Evolutionary conservation across 1,284 basidiomycete genomes (phyloP), one percentile per base, ranked within the genome.

Genomic region (Rhizoctonia solani): DNA sequence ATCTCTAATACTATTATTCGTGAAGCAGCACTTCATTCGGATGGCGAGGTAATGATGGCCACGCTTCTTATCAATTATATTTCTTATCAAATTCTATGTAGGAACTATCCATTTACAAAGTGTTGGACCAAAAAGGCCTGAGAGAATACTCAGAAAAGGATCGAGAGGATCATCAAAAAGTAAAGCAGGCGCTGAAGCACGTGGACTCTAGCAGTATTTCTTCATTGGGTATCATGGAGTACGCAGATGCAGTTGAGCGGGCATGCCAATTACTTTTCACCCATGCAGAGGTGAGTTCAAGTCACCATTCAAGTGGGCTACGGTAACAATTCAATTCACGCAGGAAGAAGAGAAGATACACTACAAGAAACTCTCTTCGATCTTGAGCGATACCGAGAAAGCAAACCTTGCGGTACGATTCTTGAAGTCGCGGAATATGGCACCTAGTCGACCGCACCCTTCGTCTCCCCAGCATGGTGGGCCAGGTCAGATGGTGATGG

Each of bases 1-100:
- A 58, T 58, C 16, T 32, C 54, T 4, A 58, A 58, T 25, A 58
- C 54, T 3, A 19, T 58, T 1, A 23, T 58, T 3, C 54, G 21
- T n/a, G 54, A 46, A 27, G 39, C 37, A 13, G 34, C 54, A 4
- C 13, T 58, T 4, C 39, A 58, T 19, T 37, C 54, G 11, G 23
- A 23, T 21, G 41, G 39, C 54, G 39, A 58, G 54, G 54, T 46
- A 32, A 11, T 37, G 8, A 39, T 39, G 37, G 16, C 52, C 3
- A n/a, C 34, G 27, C 19, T 3, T 44, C 6, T 58, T 11, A 44
- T 2, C 39, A 2, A 9, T 16, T 6, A 6, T 13, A 47, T 13
- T 47, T 47, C 6, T 19, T 39, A 55, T 11, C 14, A 4, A n/a
- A 2, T 2, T 27, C 4, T 46, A 23, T 5, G 8, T 39, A 58